A percentile compares a stretch with the other conserved stretches of the same genome.
These are phyloP conservation scores for Auricularia sp. DNA, from an alignment of 768 basidiomycete species.

Conservation along the genomic window DNA sequence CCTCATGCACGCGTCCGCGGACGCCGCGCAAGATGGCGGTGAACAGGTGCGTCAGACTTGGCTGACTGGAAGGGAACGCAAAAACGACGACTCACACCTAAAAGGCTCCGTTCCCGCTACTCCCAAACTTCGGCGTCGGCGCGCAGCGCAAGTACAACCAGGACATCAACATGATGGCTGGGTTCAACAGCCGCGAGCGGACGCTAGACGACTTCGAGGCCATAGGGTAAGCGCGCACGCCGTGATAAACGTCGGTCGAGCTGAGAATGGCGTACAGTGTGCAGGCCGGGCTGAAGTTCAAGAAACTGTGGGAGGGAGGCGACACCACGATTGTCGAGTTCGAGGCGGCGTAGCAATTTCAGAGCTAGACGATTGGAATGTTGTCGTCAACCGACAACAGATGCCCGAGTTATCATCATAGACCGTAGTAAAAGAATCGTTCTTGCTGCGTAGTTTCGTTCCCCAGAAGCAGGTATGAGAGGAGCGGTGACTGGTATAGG, in stretches of 20 bases:
- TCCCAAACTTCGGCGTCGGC: constrained; percentile 38
- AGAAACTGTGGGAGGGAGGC: constrained; percentile 27
- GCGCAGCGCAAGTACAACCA: constrained; percentile 30
- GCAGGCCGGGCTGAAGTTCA: constrained; percentile 26
- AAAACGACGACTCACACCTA: background rate
- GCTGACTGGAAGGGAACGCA: background rate
- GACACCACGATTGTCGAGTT: constrained; percentile 18
- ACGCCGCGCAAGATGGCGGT: background rate
- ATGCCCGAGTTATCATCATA: no score
- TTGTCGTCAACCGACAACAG: no score
- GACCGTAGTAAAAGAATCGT: no score
- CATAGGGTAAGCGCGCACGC: constrained; percentile 20
- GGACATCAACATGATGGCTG: constrained; percentile 37
- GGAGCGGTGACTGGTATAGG: no score
- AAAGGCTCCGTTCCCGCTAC: constrained; percentile 34
- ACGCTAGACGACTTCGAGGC: constrained; percentile 30
- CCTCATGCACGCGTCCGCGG: constrained; percentile 19
- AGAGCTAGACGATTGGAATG: no score
- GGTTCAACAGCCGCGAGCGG: constrained; percentile 34
- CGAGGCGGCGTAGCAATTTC: background rate
- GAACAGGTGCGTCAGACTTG: background rate
- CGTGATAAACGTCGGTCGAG: no score
- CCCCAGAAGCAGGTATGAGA: no score
- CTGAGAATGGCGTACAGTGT: background rate
- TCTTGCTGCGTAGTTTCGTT: no score